Evolutionary conservation across 1,139 yeast genomes (phyloP), one percentile per base, ranked within the genome.

Genomic region (Yamadazyma triangularis): DNA sequence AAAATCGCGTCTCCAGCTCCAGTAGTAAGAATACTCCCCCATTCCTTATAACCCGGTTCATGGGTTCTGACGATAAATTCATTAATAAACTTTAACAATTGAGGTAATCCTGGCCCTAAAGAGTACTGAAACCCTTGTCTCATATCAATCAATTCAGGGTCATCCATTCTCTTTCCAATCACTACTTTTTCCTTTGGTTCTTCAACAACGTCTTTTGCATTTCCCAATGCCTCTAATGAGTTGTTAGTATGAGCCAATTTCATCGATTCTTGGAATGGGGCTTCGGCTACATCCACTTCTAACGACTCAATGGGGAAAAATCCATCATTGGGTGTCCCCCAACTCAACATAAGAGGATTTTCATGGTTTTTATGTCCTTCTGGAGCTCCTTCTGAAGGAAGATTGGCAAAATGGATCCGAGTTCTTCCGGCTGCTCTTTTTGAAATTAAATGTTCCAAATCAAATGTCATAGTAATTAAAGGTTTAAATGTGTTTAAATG

Each of bases 1-100:
- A 73, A 76, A 39, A 79, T 57, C 2, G 84, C 79, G 45, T 80
- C 87, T 23, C 82, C 79, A 4, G 84, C 79, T n/a, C 88, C 88
- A 13, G 69, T 66, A 26, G 79, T 65, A 15, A 77, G 44, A n/a
- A 72, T 56, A 3, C 68, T 54, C 31, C 61, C 64, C 86, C 86
- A 80, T n/a, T 71, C 69, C 3, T 54, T 53, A 44, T 70, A 76
- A 1, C 51, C 64, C 2, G 83, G 84, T 25, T 56, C 56, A 43
- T 76, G 73, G 11, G 69, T 58, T 34, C 56, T 60, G 3, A 45
- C 38, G 24, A 72, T 55, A 31, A 76, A 60, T 5, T 65, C 65
- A 28, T 50, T 52, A 25, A 71, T 51, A 42, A 77, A 73, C 22
- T 63, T 44, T 26, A 58, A 44, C 29, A 76, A 42, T 23, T 64